Evolutionary conservation across 495 filamentous ascomycete species (phyloP), one percentile per base, ranked within the genome.

Genomic region (Xylaria castorea): DNA sequence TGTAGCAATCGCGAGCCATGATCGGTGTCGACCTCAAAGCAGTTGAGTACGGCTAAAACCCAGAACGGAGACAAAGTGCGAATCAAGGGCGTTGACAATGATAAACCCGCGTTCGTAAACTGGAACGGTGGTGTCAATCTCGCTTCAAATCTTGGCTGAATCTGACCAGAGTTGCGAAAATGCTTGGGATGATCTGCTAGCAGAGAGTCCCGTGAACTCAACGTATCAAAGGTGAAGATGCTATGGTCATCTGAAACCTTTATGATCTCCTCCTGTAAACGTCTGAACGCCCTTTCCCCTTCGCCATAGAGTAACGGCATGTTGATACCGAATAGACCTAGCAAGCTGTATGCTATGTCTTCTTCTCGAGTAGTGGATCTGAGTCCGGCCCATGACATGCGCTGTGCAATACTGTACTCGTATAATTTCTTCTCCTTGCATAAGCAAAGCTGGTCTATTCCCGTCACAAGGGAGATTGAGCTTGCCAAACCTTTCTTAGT

Each of bases 21-120:
- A 0, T 27, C 5, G 9, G 30, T n/a, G 11, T 75, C 73, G 4
- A 79, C 58, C 18, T 79, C 71, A 34, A 75, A 71, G 55, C 77
- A 79, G 50, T 79, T 77, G 34, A 79, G 67, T 9, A 75, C 44
- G 7, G 77, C 77, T 14, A 79, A 62, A 30, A 77, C 73, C 77
- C 77, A 79, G 62, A 77, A 79, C 1, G 77, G 77, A 1, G 77
- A 79, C 25, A 79, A 64, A 18, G 77, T 79, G 18, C 64, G 66
- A 48, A 79, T 74, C 2, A 79, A 68, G 22, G 77, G 77, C 3
- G 75, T 77, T 3, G 73, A 66, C 25, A 79, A 68, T 7, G 77
- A 70, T 6, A 79, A 73, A 3, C 77, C 77, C n/a, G 75, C 77
- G 25, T 79, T 79, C 30, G 77, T 75, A 57, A 77, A 75, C 44